These are phyloP conservation scores for Gracilaria vermiculophylla DNA, from an alignment of 23 red algal species.

Conservation along the genomic window DNA sequence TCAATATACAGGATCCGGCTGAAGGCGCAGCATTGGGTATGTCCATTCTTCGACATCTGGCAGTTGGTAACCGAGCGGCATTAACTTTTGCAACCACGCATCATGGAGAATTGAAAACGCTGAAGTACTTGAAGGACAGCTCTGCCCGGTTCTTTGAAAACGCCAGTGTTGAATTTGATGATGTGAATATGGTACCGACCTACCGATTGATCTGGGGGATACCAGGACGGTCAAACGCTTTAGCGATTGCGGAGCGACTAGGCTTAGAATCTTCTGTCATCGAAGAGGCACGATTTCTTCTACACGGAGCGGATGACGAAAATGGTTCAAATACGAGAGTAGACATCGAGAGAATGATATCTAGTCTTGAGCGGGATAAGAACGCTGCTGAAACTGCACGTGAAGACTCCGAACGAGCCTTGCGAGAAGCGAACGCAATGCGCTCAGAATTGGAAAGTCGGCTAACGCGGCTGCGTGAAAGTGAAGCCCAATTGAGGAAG, in stretches of 20 bases:
- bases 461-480: conserved; percentile 16
- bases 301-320: conserved; percentile 11
- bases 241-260: conserved; percentile 84
- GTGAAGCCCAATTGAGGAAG: conserved; percentile 52
- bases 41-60: conserved; percentile 78
- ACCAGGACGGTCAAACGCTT: conserved; percentile 85
- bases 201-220: conserved; percentile 97
- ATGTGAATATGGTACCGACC: conserved; percentile 74
- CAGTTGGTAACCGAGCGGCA: conserved; percentile 41
- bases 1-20: conserved; percentile 67
- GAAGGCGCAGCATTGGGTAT: conserved; percentile 94
- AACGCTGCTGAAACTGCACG: conserved; percentile 41
- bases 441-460: conserved; percentile 48
- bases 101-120: conserved; percentile 93
- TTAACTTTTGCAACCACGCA: conserved; percentile 96
- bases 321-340: conserved; percentile 4
- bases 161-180: conserved; percentile 94
- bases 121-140: conserved; percentile 69
- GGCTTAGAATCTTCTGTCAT: conserved; percentile 54
- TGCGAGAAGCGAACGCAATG: conserved; percentile 29
- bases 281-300: conserved; percentile 39
- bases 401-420: conserved; percentile 29
- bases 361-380: conserved; percentile 58
- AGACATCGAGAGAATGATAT: conserved; percentile 68
- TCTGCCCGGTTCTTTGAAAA: conserved; percentile 82